Evolutionary conservation across 2,329 filamentous ascomycete genomes (phyloP).

Genomic region (Exophiala spinifera): DNA sequence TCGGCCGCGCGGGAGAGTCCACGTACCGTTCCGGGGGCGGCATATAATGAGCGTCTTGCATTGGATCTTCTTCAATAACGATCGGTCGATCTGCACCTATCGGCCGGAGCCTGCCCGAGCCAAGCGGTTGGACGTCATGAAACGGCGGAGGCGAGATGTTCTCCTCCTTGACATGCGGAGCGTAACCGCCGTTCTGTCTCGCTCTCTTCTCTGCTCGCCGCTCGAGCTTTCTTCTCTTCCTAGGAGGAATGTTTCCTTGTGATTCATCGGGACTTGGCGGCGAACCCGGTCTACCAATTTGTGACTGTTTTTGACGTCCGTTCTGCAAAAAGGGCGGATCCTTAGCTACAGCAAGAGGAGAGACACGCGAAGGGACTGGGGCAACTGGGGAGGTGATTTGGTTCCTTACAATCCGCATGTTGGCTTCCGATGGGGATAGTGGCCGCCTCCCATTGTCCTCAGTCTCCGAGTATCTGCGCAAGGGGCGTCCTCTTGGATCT

Average conservation of each 20-base stretch:
- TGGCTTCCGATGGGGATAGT: constrained; percentile 29
- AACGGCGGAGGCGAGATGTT: constrained; percentile 61
- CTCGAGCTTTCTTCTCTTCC: constrained; percentile 52
- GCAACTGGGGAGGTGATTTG: constrained; percentile 72
- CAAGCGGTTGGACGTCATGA: constrained; percentile 41
- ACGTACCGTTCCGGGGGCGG: constrained; percentile 24
- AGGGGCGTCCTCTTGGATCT: constrained; percentile 27
- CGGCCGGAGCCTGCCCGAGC: constrained; percentile 37
- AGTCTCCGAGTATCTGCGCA: constrained; percentile 29
- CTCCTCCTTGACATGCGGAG: constrained; percentile 59
- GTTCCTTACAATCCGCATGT: constrained; percentile 65
- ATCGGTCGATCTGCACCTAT: constrained; percentile 44
- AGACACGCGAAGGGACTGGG: constrained; percentile 70
- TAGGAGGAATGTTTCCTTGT: constrained; percentile 43
- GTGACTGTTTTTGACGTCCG: constrained; percentile 46
- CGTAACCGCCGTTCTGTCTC: constrained; percentile 33
- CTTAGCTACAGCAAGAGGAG: constrained; percentile 55
- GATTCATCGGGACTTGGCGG: constrained; percentile 28
- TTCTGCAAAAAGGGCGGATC: constrained; percentile 52
- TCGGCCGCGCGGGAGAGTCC: constrained; percentile 26
- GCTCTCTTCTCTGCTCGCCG: constrained; percentile 35
- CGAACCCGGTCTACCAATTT: constrained; percentile 42
- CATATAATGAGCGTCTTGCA: constrained; percentile 30
- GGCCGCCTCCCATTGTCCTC: constrained; percentile 25
- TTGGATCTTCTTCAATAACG: constrained; percentile 45